Conservation (phyloP, 768 basidiomycete species). For the Amanita subjunquillea region DNA sequence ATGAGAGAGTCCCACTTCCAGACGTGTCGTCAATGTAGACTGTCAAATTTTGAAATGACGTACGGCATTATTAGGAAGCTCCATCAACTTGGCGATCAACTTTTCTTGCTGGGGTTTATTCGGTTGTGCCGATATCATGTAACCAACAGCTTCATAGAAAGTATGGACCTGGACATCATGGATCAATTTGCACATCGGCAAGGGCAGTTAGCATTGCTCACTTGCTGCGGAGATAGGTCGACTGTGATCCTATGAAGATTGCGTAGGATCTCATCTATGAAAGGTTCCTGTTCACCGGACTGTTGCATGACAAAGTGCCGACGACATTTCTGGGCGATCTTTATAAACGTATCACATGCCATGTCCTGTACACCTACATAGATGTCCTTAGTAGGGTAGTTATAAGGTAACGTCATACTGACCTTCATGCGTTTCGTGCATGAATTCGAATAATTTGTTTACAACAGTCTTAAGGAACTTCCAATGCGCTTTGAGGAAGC, state of each 20-base stretch:
- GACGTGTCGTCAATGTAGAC: conserved; percentile 5
- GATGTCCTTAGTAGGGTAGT: background rate
- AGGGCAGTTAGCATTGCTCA: conserved; percentile 13
- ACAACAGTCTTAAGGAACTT: conserved; percentile 99
- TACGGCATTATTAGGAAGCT: conserved; percentile 92
- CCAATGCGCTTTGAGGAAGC: conserved; percentile 99
- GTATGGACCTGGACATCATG: conserved; percentile 65
- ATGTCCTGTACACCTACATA: conserved; percentile 92
- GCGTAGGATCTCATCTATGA: conserved; percentile 94
- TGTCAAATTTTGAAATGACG: conserved; percentile 15
- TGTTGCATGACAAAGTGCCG: conserved; percentile 99
- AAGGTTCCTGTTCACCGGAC: conserved; percentile 92
- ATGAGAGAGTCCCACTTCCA: conserved; percentile 92
- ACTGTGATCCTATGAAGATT: conserved; percentile 88
- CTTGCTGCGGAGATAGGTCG: conserved; percentile 87
- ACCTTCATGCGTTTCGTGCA: conserved; percentile 99
- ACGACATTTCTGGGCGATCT: conserved; percentile 97
- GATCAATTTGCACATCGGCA: conserved; percentile 2
- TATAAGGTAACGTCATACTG: conserved; percentile 4
- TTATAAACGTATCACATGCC: conserved; percentile 99
- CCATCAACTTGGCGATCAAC: conserved; percentile 92
- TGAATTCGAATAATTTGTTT: conserved; percentile 99
- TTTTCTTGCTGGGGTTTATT: conserved; percentile 97
- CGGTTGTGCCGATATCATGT: conserved; percentile 99
- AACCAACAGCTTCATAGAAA: conserved; percentile 97